These are phyloP conservation scores for Piloderma croceum DNA, from an alignment of 768 basidiomycete species.

Conservation along the genomic window DNA sequence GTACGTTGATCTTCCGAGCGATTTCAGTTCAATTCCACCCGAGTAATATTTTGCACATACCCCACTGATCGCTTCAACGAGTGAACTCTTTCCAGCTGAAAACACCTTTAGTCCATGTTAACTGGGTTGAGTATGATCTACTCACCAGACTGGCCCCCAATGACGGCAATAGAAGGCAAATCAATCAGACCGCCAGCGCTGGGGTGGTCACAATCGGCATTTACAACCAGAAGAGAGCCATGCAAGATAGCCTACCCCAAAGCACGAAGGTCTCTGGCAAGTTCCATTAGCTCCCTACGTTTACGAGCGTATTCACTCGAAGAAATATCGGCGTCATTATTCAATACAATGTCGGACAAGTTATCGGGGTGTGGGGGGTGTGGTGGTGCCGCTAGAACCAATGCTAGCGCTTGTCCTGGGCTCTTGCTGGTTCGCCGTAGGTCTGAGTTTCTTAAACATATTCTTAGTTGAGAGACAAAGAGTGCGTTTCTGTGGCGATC, in stretches of 20 bases:
- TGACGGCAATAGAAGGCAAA: slow-evolving; percentile 34
- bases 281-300: slow-evolving; percentile 29
- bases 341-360: no score
- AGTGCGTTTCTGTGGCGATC: no score
- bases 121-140: not conserved
- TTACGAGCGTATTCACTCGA: slow-evolving; percentile 29
- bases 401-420: no score
- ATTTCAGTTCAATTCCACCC: not conserved
- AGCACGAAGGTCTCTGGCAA: slow-evolving; percentile 25
- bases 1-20: slow-evolving; percentile 31
- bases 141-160: slow-evolving; percentile 39
- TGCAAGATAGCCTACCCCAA: slow-evolving; percentile 23
- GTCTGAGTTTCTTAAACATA: no score
- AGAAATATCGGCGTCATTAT: slow-evolving; percentile 22
- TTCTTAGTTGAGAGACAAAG: no score
- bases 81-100: slow-evolving; percentile 37
- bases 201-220: not conserved
- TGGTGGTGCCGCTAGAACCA: no score
- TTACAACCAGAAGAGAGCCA: slow-evolving; percentile 1
- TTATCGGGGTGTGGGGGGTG: no score
- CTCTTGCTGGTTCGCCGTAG: no score
- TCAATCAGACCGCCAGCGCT: slow-evolving; percentile 29
- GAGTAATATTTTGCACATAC: slow-evolving; percentile 17
- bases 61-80: slow-evolving; percentile 38
- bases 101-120: slow-evolving; percentile 2